Percentiles rank a stretch among this genome's conserved stretches.
phyloP scores from a whole-genome alignment of 1,139 yeast species.

The Sugiyamaella xylanicola region DNA sequence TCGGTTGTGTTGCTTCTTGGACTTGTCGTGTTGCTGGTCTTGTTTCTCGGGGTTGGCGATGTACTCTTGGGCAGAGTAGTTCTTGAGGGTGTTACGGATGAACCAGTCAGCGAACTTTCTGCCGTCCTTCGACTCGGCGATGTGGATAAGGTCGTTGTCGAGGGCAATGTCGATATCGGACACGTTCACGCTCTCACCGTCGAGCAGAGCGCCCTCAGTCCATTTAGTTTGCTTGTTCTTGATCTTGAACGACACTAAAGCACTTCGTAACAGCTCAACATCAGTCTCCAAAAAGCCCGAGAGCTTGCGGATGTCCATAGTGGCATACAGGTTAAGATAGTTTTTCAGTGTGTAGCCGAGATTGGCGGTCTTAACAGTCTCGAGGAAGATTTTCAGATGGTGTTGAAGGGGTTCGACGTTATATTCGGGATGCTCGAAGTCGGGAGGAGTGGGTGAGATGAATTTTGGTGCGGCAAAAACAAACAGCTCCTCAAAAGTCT shows the following conservation, averaged over 20 bases:
- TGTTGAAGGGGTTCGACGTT: conserved; percentile 47
- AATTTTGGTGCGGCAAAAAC: conserved; percentile 53
- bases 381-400: conserved; percentile 50
- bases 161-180: conserved; percentile 51
- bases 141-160: conserved; percentile 47
- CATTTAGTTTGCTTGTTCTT: conserved; percentile 50
- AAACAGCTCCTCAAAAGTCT: conserved; percentile 50
- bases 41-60: conserved; percentile 42
- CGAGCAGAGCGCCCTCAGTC: conserved; percentile 47
- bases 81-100: conserved; percentile 50
- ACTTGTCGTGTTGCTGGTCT: conserved; percentile 26
- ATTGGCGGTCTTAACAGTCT: conserved; percentile 45
- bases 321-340: conserved; percentile 50
- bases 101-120: conserved; percentile 55
- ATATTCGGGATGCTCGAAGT: conserved; percentile 39
- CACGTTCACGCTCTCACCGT: conserved; percentile 46
- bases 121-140: conserved; percentile 49
- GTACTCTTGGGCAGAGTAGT: conserved; percentile 48
- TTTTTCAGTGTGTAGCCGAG: conserved; percentile 48
- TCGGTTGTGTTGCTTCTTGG: conserved; percentile 20
- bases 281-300: conserved; percentile 47
- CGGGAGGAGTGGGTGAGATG: conserved; percentile 47
- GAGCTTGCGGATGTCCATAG: conserved; percentile 49
- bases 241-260: conserved; percentile 48
- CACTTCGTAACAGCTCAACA: conserved; percentile 42